A percentile compares a stretch with the other conserved stretches of the same genome.
phyloP scores from a whole-genome alignment of 2,329 filamentous ascomycete species.

The Cladosporium sp. region DNA sequence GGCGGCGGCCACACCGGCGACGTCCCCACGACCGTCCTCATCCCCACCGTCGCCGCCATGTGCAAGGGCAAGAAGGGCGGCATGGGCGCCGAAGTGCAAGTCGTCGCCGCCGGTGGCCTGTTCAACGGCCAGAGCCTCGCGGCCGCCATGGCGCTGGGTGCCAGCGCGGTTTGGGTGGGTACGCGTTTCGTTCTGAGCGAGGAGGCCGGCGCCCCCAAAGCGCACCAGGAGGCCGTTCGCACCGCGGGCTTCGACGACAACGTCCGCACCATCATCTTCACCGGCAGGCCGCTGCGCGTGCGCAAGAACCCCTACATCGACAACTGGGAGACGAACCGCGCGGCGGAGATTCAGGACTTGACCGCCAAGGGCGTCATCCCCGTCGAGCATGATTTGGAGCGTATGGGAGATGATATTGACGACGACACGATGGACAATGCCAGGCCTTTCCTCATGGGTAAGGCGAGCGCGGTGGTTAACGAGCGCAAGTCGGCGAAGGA shows the following conservation, averaged over 20 bases:
- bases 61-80: constrained; percentile 78
- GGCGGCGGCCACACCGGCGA: constrained; percentile 79
- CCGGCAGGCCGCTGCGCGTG: constrained; percentile 88
- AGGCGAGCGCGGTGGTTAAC: constrained; percentile 89
- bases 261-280: constrained; percentile 97
- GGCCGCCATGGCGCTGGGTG: constrained; percentile 87
- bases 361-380: constrained; percentile 86
- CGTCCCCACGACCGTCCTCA: constrained; percentile 85
- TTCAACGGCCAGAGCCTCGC: constrained; percentile 90
- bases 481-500: constrained; percentile 88
- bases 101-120: constrained; percentile 90
- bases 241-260: constrained; percentile 95
- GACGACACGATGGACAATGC: constrained; percentile 91
- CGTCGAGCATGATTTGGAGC: constrained; percentile 91
- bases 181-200: constrained; percentile 92
- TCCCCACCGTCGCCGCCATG: constrained; percentile 83
- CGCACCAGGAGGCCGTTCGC: constrained; percentile 92
- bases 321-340: constrained; percentile 94
- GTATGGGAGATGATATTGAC: constrained; percentile 60
- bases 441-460: constrained; percentile 91
- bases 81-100: constrained; percentile 80
- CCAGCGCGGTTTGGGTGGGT: constrained; percentile 90
- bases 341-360: constrained; percentile 85
- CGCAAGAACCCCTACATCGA: constrained; percentile 89
- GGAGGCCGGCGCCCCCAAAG: constrained; percentile 88